Conservation (phyloP, 1,284 basidiomycete species). For the Sphaerobolus stellatus region DNA sequence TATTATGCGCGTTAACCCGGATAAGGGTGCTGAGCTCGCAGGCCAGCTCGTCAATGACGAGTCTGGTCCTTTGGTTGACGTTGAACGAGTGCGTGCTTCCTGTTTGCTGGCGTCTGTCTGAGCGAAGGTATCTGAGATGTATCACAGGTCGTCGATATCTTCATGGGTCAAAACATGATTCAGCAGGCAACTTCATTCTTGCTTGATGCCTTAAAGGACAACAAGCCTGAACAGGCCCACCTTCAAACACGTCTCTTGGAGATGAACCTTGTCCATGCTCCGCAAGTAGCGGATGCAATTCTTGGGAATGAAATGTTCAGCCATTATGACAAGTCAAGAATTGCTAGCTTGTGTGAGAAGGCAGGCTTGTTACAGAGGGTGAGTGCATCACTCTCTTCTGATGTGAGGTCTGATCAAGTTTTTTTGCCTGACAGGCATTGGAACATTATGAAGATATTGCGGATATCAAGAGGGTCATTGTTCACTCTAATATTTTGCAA, state of each 20-base stretch:
- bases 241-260: constrained; percentile 96
- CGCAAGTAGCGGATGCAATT: constrained; percentile 98
- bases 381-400: constrained; percentile 9
- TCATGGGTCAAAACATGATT: constrained; percentile 99
- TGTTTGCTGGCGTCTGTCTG: constrained; percentile 4
- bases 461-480: constrained; percentile 98
- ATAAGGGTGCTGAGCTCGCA: constrained; percentile 98
- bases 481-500: constrained; percentile 88
- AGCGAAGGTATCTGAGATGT: too few species aligned
- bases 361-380: constrained; percentile 93
- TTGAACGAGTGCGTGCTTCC: constrained; percentile 71
- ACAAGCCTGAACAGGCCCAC: constrained; percentile 96
- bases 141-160: constrained; percentile 88
- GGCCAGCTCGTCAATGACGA: constrained; percentile 95
- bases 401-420: constrained; percentile 15
- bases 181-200: constrained; percentile 99
- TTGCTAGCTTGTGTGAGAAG: constrained; percentile 98
- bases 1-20: constrained; percentile 94
- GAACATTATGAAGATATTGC: constrained; percentile 98
- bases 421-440: constrained; percentile 64
- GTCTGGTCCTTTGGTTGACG: constrained; percentile 87
- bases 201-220: constrained; percentile 98
- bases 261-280: constrained; percentile 97
- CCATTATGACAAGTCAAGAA: constrained; percentile 94
- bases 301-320: constrained; percentile 99